Conservation (phyloP, 306 rosid species). For the Cucurbita ficifolia region DNA sequence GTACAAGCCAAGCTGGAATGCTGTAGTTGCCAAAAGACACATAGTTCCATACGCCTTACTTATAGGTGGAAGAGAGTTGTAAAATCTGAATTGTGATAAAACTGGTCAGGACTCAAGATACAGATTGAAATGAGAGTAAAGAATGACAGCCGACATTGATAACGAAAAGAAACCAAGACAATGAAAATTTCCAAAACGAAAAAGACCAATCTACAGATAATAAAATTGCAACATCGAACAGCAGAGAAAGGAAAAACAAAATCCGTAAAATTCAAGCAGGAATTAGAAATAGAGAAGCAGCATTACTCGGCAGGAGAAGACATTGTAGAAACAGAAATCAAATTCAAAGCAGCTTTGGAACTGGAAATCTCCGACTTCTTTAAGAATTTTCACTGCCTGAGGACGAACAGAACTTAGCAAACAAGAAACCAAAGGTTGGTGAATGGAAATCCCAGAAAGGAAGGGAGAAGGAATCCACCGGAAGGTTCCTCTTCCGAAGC, state of each 20-base stretch:
- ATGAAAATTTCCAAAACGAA: not conserved
- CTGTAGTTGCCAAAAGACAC: slow-evolving; percentile 54
- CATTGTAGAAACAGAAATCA: slow-evolving; percentile 36
- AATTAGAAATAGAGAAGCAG: not conserved
- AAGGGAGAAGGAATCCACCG: not conserved
- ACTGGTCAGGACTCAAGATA: not conserved
- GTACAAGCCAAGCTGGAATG: slow-evolving; percentile 38
- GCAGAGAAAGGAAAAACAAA: not conserved
- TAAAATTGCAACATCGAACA: not conserved
- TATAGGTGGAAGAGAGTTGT: slow-evolving; percentile 81
- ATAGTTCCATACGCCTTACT: slow-evolving; percentile 77
- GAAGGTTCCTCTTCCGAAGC: not conserved
- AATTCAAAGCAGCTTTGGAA: not conserved
- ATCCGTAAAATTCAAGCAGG: not conserved
- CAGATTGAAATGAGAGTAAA: not conserved
- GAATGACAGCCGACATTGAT: not conserved
- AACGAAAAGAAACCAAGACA: not conserved
- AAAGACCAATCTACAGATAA: not conserved
- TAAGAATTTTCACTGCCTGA: not conserved
- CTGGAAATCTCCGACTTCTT: not conserved
- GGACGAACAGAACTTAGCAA: not conserved
- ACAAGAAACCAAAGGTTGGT: not conserved
- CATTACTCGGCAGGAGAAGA: slow-evolving; percentile 90
- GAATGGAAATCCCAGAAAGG: not conserved
- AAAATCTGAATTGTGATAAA: slow-evolving; percentile 35